These are phyloP conservation scores for Eutrema salsugineum DNA, from an alignment of 441 rosid genomes.

Conservation along the genomic window DNA sequence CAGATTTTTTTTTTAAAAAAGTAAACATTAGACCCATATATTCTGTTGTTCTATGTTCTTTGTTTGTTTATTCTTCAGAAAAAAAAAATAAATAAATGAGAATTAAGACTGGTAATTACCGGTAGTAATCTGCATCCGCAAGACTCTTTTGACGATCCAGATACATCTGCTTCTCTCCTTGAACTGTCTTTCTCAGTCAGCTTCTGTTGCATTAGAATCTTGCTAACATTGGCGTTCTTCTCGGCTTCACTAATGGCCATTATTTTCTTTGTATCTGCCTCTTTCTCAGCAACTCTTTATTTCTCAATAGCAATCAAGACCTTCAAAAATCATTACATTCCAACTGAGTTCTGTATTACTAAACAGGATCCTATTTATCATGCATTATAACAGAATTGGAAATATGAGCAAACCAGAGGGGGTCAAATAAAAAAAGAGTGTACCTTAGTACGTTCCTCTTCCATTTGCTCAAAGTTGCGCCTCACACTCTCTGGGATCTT, in stretches of 20 bases:
- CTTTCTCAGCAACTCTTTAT: slow-evolving; percentile 84
- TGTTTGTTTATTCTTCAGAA: neutral
- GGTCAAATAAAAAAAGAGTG: neutral
- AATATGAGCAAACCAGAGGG: neutral
- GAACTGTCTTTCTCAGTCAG: slow-evolving; percentile 80
- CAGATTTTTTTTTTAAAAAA: too few species aligned
- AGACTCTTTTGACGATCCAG: slow-evolving; percentile 68
- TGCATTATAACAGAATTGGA: neutral
- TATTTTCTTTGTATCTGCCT: slow-evolving; percentile 77
- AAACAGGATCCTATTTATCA: neutral
- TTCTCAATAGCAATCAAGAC: slow-evolving; percentile 82
- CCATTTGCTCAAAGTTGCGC: slow-evolving; percentile 89
- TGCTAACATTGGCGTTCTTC: slow-evolving; percentile 79
- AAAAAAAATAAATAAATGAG: neutral
- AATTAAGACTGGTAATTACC: slow-evolving; percentile 36
- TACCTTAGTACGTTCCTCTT: slow-evolving; percentile 94
- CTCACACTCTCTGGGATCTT: slow-evolving; percentile 75
- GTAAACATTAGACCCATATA: neutral
- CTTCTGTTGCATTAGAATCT: slow-evolving; percentile 81
- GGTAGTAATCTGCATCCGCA: slow-evolving; percentile 42
- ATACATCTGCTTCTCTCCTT: slow-evolving; percentile 76
- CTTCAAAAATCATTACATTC: slow-evolving; percentile 31
- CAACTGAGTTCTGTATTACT: neutral
- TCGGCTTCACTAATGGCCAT: slow-evolving; percentile 93
- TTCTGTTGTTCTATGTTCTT: neutral